Conservation (phyloP, 805 yeast species). For the Citeromyces nyonsensis region DNA sequence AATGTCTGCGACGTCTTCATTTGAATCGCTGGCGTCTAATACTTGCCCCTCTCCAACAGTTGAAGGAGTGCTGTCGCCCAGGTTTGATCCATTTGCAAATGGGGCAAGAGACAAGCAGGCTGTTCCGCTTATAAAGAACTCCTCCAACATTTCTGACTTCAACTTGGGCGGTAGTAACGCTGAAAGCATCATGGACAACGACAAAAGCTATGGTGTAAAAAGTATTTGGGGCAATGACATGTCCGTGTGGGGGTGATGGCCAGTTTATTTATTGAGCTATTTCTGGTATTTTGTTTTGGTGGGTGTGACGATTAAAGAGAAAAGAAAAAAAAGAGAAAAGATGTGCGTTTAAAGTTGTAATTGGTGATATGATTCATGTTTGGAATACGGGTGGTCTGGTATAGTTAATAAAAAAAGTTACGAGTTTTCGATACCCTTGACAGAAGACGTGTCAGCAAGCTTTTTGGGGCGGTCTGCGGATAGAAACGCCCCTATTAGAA, state of each 20-base stretch:
- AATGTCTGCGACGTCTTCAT: too few relatives aligned
- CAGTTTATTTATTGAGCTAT: slow-evolving; percentile 1
- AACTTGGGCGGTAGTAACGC: not conserved
- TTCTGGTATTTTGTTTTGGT: not conserved
- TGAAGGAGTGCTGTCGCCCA: slow-evolving; percentile 1
- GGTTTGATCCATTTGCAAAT: slow-evolving; percentile 2
- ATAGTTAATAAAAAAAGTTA: not conserved
- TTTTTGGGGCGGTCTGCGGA: not conserved
- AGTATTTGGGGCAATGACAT: slow-evolving; percentile 10
- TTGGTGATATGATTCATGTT: not conserved
- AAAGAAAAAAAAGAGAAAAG: not conserved
- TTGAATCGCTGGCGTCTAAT: too few relatives aligned
- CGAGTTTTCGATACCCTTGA: not conserved
- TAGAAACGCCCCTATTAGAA: not conserved
- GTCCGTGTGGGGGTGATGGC: slow-evolving; percentile 9
- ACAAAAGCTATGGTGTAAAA: slow-evolving; percentile 2
- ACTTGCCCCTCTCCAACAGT: slow-evolving; percentile 1
- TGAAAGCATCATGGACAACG: slow-evolving; percentile 1
- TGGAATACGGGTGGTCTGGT: slow-evolving; percentile 1
- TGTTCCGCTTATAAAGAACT: too few relatives aligned
- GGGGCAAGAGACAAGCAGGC: not conserved
- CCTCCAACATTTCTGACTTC: too few relatives aligned
- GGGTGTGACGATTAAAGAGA: not conserved
- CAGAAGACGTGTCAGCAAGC: not conserved
- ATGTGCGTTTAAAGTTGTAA: not conserved